Evolutionary conservation across 1,139 yeast genomes (phyloP).

Genomic region (Pneumocystis carinii): DNA sequence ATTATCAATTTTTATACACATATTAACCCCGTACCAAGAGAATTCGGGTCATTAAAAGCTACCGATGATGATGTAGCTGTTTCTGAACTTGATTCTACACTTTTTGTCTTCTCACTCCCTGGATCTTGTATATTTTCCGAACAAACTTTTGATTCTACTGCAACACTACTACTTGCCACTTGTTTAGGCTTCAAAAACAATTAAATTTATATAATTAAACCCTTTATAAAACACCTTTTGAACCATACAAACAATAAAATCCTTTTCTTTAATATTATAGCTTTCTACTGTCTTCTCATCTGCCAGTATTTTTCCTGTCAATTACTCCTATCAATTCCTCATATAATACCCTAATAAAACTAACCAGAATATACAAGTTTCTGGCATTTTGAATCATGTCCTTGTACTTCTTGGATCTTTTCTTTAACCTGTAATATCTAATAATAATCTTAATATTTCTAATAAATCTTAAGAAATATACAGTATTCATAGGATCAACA

Average conservation of each 20-base stretch:
- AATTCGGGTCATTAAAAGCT: conserved; percentile 20
- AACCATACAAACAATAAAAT: conserved; percentile 84
- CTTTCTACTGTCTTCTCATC: conserved; percentile 63
- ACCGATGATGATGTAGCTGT: conserved; percentile 18
- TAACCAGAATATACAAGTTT: conserved; percentile 78
- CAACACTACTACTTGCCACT: background rate
- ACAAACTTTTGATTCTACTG: background rate
- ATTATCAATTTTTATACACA: conserved; percentile 21
- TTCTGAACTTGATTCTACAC: conserved; percentile 19
- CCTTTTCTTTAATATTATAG: conserved; percentile 72
- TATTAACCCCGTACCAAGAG: conserved; percentile 20
- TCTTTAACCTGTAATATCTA: conserved; percentile 58
- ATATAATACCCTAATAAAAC: background rate
- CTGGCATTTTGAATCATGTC: conserved; percentile 58
- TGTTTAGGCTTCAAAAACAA: background rate
- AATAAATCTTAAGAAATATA: conserved; percentile 22
- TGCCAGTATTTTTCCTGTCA: conserved; percentile 54
- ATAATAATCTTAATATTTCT: background rate
- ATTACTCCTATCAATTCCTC: conserved; percentile 1
- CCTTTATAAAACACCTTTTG: conserved; percentile 8
- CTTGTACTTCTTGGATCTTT: conserved; percentile 51
- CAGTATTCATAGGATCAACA: conserved; percentile 54
- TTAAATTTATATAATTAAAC: background rate
- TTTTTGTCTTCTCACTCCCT: conserved; percentile 14
- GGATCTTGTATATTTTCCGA: conserved; percentile 17